Evolutionary conservation across 208 protist genomes (phyloP).

Genomic region (Baffinella frigidus): DNA sequence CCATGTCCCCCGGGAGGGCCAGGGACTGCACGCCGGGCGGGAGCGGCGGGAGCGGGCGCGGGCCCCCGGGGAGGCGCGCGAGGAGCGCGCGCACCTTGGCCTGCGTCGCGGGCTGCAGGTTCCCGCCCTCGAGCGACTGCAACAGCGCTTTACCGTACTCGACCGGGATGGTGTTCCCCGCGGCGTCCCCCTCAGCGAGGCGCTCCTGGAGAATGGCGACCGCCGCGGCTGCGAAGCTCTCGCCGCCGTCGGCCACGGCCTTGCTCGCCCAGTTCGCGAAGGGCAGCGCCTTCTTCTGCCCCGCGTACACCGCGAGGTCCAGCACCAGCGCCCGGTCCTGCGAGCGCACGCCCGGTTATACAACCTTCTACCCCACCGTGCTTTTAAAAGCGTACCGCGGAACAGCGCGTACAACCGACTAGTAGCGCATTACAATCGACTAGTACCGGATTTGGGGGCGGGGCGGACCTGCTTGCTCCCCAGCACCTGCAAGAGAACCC

Average conservation of each 20-base stretch:
- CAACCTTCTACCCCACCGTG: not conserved
- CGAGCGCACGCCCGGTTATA: not conserved
- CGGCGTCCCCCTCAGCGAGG: not conserved
- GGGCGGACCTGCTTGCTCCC: too few species aligned
- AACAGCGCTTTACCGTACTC: not conserved
- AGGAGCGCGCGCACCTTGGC: too few species aligned
- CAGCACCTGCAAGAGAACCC: not conserved
- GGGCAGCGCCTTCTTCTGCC: slow-evolving; percentile 7
- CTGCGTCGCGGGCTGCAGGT: too few species aligned
- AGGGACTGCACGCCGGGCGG: too few species aligned
- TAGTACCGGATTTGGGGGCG: too few species aligned
- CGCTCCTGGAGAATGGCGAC: not conserved
- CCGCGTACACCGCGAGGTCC: not conserved
- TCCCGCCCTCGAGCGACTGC: too few species aligned
- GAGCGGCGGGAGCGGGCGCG: not conserved
- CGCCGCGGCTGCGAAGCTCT: not conserved
- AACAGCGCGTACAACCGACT: too few species aligned
- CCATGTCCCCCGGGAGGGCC: too few species aligned
- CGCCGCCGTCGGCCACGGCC: not conserved
- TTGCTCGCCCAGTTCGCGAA: slow-evolving; percentile 48
- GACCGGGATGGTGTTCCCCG: not conserved
- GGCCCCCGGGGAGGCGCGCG: not conserved
- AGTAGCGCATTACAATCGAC: too few species aligned
- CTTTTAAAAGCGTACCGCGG: not conserved
- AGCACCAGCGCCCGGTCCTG: not conserved